These are phyloP conservation scores for Aspergillus wentii DNA, from an alignment of 495 filamentous ascomycete genomes.

Conservation along the genomic window DNA sequence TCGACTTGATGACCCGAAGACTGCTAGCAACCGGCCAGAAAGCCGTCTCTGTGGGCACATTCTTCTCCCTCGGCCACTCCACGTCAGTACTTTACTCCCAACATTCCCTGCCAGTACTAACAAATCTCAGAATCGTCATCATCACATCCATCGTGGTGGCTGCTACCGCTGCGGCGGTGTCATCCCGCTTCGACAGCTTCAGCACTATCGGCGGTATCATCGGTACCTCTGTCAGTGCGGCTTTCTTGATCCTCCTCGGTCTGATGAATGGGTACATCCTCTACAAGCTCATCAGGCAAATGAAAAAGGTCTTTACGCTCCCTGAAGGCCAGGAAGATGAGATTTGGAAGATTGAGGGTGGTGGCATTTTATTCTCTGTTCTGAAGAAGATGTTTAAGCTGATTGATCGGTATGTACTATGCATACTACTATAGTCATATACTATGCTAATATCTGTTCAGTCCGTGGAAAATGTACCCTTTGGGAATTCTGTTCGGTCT, in stretches of 20 bases:
- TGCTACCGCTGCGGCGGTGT: constrained; percentile 78
- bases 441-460: constrained; percentile 11
- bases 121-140: constrained; percentile 61
- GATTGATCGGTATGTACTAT: constrained; percentile 59
- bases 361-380: constrained; percentile 65
- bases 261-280: constrained; percentile 81
- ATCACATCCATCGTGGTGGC: constrained; percentile 90
- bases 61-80: constrained; percentile 89
- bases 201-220: constrained; percentile 81
- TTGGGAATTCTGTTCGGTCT: constrained; percentile 87
- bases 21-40: constrained; percentile 82
- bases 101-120: neutral
- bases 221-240: constrained; percentile 71
- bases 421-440: neutral
- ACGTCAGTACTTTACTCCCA: constrained; percentile 47
- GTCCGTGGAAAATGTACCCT: constrained; percentile 96
- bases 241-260: constrained; percentile 78
- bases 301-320: constrained; percentile 53
- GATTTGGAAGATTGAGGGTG: constrained; percentile 66
- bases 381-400: constrained; percentile 75
- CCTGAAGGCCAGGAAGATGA: constrained; percentile 51
- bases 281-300: constrained; percentile 62
- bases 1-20: constrained; percentile 91
- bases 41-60: constrained; percentile 93
- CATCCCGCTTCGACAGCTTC: constrained; percentile 73